phyloP scores from a whole-genome alignment of 1,139 yeast species.

The Debaryomyces psychrophilus region DNA sequence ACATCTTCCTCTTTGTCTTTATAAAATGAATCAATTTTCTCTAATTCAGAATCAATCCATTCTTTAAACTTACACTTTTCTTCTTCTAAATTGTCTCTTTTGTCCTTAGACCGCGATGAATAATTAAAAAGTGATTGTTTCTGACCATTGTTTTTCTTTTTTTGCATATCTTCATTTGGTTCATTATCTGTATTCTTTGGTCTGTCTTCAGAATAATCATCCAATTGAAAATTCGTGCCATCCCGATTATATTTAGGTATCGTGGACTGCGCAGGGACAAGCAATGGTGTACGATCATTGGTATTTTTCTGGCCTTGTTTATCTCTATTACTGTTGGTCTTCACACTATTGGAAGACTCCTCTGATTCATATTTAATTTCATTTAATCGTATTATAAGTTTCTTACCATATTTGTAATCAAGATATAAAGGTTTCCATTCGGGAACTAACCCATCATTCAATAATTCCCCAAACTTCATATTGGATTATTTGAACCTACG shows the following conservation, averaged over 20 bases:
- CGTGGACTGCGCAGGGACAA: slow-evolving; percentile 19
- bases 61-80: slow-evolving; percentile 50
- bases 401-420: slow-evolving; percentile 63
- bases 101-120: slow-evolving; percentile 23
- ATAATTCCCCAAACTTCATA: slow-evolving; percentile 66
- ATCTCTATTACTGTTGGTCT: neutral
- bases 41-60: slow-evolving; percentile 66
- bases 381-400: slow-evolving; percentile 34
- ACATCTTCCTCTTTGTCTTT: slow-evolving; percentile 62
- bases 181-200: neutral
- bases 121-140: slow-evolving; percentile 23
- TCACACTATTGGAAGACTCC: neutral
- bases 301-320: slow-evolving; percentile 10
- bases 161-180: slow-evolving; percentile 3
- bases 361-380: slow-evolving; percentile 13
- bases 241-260: neutral
- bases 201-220: neutral
- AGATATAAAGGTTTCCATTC: slow-evolving; percentile 87
- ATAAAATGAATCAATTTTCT: slow-evolving; percentile 64
- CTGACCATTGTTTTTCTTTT: neutral
- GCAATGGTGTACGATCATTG: slow-evolving; percentile 36
- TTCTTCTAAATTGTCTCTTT: slow-evolving; percentile 24
- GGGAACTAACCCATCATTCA: slow-evolving; percentile 67
- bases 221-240: neutral
- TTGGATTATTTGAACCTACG: neutral